Base-by-base conservation (phyloP, 2,329 filamentous ascomycete genomes). In the Paraphoma sp. region DNA sequence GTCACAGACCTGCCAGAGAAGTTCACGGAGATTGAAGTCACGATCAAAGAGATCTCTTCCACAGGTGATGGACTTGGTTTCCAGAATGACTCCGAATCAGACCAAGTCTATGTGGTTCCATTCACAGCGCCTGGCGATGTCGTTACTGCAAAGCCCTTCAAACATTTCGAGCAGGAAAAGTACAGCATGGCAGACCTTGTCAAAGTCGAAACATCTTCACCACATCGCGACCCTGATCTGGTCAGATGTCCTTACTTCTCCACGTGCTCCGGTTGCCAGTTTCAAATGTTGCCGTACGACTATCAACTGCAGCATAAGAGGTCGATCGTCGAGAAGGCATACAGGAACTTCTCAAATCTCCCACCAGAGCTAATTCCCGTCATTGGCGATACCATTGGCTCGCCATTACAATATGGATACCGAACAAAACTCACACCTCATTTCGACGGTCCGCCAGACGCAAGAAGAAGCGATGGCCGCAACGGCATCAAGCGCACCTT, bases 361-460 rank as follows among this genome's bases (percentile, higher is more conserved):
- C 83, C 90, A 0, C 86, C 90, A 0, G 87, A 90, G 56, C 81
- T 90, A 17, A 82, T 98, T 1, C 95, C 95, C 1, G 72, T 84
- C 2, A 85, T 98, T 53, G 85, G 84, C 48, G 90, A 96, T 63
- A 99, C 95, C 8, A 93, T 97, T 69, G 91, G 90, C 46, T 96
- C 92, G 42, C 95, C 95, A 2, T 78, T 97, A 59, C 89, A 96
- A 78, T 98, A 96, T 77, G 91, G 89, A 54, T 99, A 99, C 81
- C 87, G 95, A 51, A 99, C 95, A 17, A 99, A 99, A 79, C 84
- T 99, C 64, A 99, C 95, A 16, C 95, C 95, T 29, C 95, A 99
- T 78, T 99, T 98, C 73, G 90, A 96, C 72, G 90, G 87, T 0
- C 91, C 93, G 1, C 86, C 87, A 23, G 76, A 80, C 54, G 74